phyloP scores from a whole-genome alignment of 139 green algal species.

The Tetraselmis striata region DNA sequence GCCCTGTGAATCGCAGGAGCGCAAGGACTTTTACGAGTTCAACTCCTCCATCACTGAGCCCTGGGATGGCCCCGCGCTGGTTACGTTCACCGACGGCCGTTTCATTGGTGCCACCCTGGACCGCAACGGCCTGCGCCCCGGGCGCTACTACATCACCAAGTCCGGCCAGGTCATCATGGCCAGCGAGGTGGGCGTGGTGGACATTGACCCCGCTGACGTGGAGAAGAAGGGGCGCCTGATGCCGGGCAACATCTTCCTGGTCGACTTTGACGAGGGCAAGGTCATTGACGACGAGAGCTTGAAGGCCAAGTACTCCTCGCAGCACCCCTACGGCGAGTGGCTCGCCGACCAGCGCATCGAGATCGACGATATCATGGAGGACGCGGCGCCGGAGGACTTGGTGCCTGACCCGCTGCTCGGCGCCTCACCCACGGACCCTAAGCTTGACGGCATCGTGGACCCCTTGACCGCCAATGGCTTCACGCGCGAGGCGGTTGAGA shows the following conservation, averaged over 20 bases:
- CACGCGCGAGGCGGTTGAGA: slow-evolving; percentile 84
- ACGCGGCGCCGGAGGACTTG: slow-evolving; percentile 20
- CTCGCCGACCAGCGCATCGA: slow-evolving; percentile 61
- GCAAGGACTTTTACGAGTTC: slow-evolving; percentile 88
- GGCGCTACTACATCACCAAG: slow-evolving; percentile 92
- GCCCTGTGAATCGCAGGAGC: slow-evolving; percentile 39
- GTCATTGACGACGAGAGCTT: slow-evolving; percentile 76
- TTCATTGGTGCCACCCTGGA: slow-evolving; percentile 92
- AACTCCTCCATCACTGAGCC: slow-evolving; percentile 91
- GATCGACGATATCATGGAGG: slow-evolving; percentile 50
- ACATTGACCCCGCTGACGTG: slow-evolving; percentile 74
- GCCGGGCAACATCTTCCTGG: slow-evolving; percentile 94
- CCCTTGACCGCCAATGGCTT: slow-evolving; percentile 64
- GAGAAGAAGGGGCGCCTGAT: slow-evolving; percentile 85
- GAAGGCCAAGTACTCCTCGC: slow-evolving; percentile 59
- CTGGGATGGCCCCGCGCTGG: slow-evolving; percentile 91
- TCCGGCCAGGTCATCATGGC: slow-evolving; percentile 29
- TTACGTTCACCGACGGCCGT: slow-evolving; percentile 87
- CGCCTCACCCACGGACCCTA: neutral
- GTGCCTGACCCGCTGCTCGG: no score
- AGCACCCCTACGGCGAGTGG: slow-evolving; percentile 81
- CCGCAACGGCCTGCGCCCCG: slow-evolving; percentile 91
- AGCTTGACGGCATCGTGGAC: neutral
- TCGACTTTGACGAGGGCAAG: slow-evolving; percentile 85
- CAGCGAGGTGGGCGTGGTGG: slow-evolving; percentile 84